phyloP scores from a whole-genome alignment of 192 early-diverging fungal genomes.

The Coemansia sp. region DNA sequence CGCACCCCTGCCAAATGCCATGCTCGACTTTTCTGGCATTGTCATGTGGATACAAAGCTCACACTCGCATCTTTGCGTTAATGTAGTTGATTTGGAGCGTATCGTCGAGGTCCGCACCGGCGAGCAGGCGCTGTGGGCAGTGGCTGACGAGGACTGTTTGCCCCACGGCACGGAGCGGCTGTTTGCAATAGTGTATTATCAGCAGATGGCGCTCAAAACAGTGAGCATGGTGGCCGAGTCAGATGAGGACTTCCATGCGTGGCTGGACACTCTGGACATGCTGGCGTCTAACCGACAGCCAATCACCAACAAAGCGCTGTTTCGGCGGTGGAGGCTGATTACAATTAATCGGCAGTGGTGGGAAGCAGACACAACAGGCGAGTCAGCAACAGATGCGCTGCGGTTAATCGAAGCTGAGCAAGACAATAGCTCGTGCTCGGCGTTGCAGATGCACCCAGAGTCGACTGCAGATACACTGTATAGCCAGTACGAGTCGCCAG shows the following conservation, averaged over 20 bases:
- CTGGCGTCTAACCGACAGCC: constrained; percentile 37
- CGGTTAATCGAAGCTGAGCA: constrained; percentile 20
- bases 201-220: constrained; percentile 40
- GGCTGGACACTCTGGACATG: constrained; percentile 40
- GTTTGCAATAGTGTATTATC: constrained; percentile 50
- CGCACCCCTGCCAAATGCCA: not conserved
- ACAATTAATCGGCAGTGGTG: constrained; percentile 51
- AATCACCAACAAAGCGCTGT: constrained; percentile 29
- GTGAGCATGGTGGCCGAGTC: constrained; percentile 40
- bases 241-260: constrained; percentile 37
- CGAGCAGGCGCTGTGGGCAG: constrained; percentile 49
- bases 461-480: not conserved
- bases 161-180: constrained; percentile 41
- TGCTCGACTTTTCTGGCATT: too few relatives aligned
- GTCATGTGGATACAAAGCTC: not conserved
- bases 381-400: constrained; percentile 43
- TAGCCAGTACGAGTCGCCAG: not conserved
- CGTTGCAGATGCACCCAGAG: not conserved
- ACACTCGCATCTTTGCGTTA: too few relatives aligned
- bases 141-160: constrained; percentile 36
- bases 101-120: constrained; percentile 52
- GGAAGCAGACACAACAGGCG: constrained; percentile 35
- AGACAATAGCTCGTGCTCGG: not conserved
- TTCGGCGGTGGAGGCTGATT: constrained; percentile 46
- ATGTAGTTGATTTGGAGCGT: constrained; percentile 54